Evolutionary conservation across 345 rosid genomes (phyloP), one percentile per base, ranked within the genome.

Genomic region (Turnera subulata): DNA sequence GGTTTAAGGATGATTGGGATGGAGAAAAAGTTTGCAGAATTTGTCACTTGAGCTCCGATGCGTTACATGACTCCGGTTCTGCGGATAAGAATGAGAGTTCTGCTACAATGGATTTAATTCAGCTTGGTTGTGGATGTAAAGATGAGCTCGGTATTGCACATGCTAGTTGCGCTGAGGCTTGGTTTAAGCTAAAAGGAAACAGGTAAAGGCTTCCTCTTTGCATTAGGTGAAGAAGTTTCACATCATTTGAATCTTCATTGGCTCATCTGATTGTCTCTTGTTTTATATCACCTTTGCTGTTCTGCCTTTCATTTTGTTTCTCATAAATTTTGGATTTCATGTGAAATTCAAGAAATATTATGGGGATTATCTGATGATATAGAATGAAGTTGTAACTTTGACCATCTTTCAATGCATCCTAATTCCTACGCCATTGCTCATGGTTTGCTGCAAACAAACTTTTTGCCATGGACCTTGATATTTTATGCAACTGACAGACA

Each of bases 141-240:
- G 85, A 80, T 63, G 96, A 89, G 55, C 96, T 92, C 19, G 91
- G 89, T 59, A 72, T 77, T 67, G 91, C 89, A 11, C 98, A 92
- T 76, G 58, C 61, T 20, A 78, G 81, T 53, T 92, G 96, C 55
- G 98, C 95, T 0, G 95, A 92, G 78, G 82, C 86, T 24, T 92
- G 98, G 96, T 92, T 92, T 73, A 92, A 79, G 76, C 78, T 84
- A 17, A 86, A 74, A 83, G 93, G 95, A 71, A 92, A 83, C 81
- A 88, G 95, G 98, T 92, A 77, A 61, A 21, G 21, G 21, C 55
- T 40, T 54, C 18, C 59, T 17, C 20, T 24, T 45, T 24, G 2
- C 25, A 54, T 23, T n/a, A n/a, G n/a, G n/a, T n/a, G 24, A 4
- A 58, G 44, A 40, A 19, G 9, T 39, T 24, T 46, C 45, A 17